A percentile compares a stretch with the other conserved stretches of the same genome.
phyloP scores from a whole-genome alignment of 352 stramenopile species.

The Phytophthora sansomeana region DNA sequence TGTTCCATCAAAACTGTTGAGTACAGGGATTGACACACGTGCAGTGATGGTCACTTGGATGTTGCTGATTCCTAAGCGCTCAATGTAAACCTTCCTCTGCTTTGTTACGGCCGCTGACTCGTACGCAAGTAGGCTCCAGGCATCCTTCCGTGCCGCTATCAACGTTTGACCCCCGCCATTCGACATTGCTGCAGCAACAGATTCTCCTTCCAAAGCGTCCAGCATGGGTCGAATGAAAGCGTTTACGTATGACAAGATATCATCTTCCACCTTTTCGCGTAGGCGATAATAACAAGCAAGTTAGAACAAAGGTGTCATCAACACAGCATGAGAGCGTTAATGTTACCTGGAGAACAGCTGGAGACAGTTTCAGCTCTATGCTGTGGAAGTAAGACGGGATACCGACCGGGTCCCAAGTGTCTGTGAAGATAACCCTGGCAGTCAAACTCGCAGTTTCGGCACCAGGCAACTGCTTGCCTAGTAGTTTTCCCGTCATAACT shows the following conservation, averaged over 20 bases:
- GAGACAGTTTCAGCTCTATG: conserved; percentile 64
- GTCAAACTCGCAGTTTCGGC: conserved; percentile 41
- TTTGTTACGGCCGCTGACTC: conserved; percentile 39
- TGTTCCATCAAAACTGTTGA: conserved; percentile 87
- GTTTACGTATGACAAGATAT: conserved; percentile 56
- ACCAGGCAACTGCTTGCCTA: conserved; percentile 54
- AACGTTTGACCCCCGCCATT: not conserved
- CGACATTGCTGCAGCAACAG: not conserved
- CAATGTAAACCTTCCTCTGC: conserved; percentile 72
- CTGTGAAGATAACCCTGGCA: conserved; percentile 61
- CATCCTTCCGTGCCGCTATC: not conserved
- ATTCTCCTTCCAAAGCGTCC: conserved; percentile 43
- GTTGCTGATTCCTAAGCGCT: conserved; percentile 60
- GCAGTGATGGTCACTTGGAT: conserved; percentile 78
- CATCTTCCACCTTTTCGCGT: conserved; percentile 58
- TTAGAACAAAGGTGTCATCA: conserved; percentile 3
- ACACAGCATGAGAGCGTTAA: not conserved
- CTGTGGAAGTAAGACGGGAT: conserved; percentile 76
- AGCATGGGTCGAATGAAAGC: conserved; percentile 54
- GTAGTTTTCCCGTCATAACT: conserved; percentile 39
- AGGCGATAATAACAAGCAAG: conserved; percentile 1
- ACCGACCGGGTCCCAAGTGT: conserved; percentile 51
- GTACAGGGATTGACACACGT: conserved; percentile 75
- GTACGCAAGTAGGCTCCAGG: conserved; percentile 34
- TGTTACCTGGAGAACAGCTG: conserved; percentile 74